Base-by-base conservation (phyloP, 2,329 filamentous ascomycete species). In the Cercospora beticola region DNA sequence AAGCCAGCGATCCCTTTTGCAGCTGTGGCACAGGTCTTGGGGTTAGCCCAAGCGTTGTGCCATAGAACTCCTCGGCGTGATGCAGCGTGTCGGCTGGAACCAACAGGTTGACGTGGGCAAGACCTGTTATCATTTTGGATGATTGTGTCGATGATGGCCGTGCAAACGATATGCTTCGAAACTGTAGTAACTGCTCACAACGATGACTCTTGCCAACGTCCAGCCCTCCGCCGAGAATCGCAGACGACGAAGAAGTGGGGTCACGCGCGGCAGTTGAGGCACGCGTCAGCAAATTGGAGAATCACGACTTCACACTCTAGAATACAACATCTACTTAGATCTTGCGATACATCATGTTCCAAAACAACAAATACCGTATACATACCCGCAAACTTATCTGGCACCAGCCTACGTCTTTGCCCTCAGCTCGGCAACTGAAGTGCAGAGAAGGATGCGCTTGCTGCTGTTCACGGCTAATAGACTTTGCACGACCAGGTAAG, bases 51-150 rank as follows among this genome's bases (percentile, higher is more conserved):
- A 90, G 81, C 0, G 87, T 89, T 1, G 77, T 75, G 65, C 78
- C 82, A 77, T 89, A 89, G 78, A 89, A 89, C 9, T 80, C 80
- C 21, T 81, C 78, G 2, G 87, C 87, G 10, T 81, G 79, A 21
- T 81, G 78, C 33, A 89, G 81, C 0, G 85, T 87, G 66, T 82
- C 84, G 0, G 76, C 74, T 0, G 86, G 86, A 9, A 89, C 85
- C n/a, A 84, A 82, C 58, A 89, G 79, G 74, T 89, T 89, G 69
- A 89, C 80, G 78, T 88, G 86, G 2, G 85, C 83, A 62, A 88
- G 79, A 40, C 85, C 84, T 43, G 82, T 80, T 73, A 88, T 87
- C 82, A 86, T 83, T 33, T 9, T 68, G 30, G 23, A 28, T 21
- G 30, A 31, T 31, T 21, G 28, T 9, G 46, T 3, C 5, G 14